A percentile compares a stretch with the other conserved stretches of the same genome.
phyloP scores from a whole-genome alignment of 2,329 filamentous ascomycete genomes.

The Ascochyta koolunga region DNA sequence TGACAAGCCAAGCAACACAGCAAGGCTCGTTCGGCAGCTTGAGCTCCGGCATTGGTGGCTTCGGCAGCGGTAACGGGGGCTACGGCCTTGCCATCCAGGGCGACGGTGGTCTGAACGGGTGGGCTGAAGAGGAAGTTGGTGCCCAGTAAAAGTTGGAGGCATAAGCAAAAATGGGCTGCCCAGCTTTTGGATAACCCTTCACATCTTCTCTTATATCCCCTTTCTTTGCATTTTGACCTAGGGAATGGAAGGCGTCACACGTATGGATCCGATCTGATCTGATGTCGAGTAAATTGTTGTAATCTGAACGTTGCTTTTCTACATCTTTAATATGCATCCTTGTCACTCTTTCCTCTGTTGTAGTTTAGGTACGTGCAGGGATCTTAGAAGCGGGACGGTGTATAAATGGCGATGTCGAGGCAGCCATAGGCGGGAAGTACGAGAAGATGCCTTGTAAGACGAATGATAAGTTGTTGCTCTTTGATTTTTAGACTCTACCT shows the following conservation, averaged over 20 bases:
- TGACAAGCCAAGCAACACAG: constrained; percentile 45
- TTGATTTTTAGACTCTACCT: background rate
- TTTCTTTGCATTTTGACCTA: constrained; percentile 23
- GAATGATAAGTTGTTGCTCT: constrained; percentile 9
- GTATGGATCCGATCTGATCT: constrained; percentile 19
- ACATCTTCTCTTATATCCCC: constrained; percentile 20
- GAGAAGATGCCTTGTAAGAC: background rate
- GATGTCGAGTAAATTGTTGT: constrained; percentile 30
- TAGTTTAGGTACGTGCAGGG: constrained; percentile 37
- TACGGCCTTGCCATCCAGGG: constrained; percentile 66
- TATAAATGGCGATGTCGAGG: constrained; percentile 7
- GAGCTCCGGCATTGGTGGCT: constrained; percentile 63
- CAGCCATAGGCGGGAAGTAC: background rate
- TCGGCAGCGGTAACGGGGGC: constrained; percentile 58
- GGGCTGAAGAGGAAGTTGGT: constrained; percentile 68
- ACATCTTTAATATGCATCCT: constrained; percentile 25
- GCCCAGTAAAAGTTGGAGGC: constrained; percentile 51
- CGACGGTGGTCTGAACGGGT: constrained; percentile 64
- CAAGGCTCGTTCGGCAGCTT: constrained; percentile 63
- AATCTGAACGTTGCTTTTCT: constrained; percentile 25
- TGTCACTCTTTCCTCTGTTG: constrained; percentile 23
- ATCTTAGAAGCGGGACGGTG: constrained; percentile 10
- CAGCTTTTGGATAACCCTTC: constrained; percentile 6
- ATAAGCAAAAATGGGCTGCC: background rate
- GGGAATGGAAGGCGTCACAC: constrained; percentile 17